Base-by-base conservation (phyloP, 176 grass and related monocot species). In the Oryza coarctata region DNA sequence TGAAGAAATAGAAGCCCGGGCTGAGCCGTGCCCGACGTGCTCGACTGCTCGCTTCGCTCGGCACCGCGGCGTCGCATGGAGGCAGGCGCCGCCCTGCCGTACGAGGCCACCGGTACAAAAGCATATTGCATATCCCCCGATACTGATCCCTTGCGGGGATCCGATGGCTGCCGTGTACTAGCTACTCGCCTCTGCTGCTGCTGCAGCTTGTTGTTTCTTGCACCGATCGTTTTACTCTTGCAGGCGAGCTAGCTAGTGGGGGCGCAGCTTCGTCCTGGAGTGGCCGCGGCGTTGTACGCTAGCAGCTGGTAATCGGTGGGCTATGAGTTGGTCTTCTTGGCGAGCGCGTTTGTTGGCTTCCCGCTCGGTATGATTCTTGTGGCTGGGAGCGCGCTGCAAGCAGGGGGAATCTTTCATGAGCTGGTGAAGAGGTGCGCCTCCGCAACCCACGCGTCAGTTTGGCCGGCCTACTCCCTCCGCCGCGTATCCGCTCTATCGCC, bases 391-490 rank as follows among this genome's bases (percentile, higher is more conserved):
- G 33, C 2, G 67, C 18, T 22, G 57, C 55, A 34, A 66, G 69
- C 15, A 10, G 18, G 68, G 15, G 31, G 68, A 65, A 40, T 64
- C 52, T 76, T 38, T 65, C 66, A 34, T 72, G 71, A 77, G 23
- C 38, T 18, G 58, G 32, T 33, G 32, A 1, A 4, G 3, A 1
- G 32, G 31, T 1, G 17, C 25, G 30, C 58, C 78, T 26, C 15
- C 17, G 77, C 36, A 40, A 15, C 87, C 83, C 79, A 89, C 83
- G 83, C 88, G 83, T 90, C 83, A 86, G 67, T 68, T 36, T 7
- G 20, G 70, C 38, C 66, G 2, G 13, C 62, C 62, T 31, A 31
- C 8, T 34, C 9, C 13, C 1, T 17, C 75, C 26, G 33, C 20
- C 32, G 58, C 82, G 38, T 65, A 71, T 79, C 74, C 34, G 12